Evolutionary conservation across 2,329 filamentous ascomycete species (phyloP).

Genomic region (Talaromyces piceae): DNA sequence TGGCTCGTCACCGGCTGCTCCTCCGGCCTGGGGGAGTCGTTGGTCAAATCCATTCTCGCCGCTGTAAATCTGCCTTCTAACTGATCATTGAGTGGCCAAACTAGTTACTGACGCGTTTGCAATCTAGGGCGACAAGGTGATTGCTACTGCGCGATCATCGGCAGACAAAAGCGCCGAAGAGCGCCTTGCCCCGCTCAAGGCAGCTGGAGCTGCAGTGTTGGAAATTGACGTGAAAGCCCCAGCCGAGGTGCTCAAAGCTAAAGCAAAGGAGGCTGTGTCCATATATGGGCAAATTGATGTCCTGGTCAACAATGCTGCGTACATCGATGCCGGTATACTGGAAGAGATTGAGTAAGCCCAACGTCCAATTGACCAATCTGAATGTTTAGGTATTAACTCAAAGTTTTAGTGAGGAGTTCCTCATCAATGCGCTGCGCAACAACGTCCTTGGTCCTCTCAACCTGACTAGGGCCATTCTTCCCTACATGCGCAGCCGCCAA

Average conservation of each 20-base stretch:
- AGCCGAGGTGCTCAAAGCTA: not conserved
- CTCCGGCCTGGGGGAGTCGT: not conserved
- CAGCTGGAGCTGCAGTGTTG: not conserved
- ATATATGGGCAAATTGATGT: not conserved
- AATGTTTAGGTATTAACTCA: not conserved
- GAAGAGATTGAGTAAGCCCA: not conserved
- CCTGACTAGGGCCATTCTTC: slow-evolving; percentile 31
- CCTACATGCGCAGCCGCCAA: slow-evolving; percentile 28
- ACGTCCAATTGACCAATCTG: not conserved
- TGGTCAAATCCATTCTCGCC: not conserved
- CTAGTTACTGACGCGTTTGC: not conserved
- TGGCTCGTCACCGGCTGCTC: slow-evolving; percentile 3
- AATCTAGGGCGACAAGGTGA: slow-evolving; percentile 1
- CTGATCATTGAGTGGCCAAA: not conserved
- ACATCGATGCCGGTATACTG: not conserved
- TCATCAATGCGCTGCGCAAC: slow-evolving; percentile 14
- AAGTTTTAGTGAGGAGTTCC: not conserved
- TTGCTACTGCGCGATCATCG: not conserved
- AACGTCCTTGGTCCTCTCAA: slow-evolving; percentile 39
- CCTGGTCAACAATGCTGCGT: not conserved
- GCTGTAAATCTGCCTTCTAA: not conserved
- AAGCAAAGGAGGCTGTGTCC: not conserved
- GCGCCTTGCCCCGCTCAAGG: not conserved
- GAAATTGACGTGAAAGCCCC: slow-evolving; percentile 1
- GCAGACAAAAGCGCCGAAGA: not conserved